Evolutionary conservation across 768 basidiomycete genomes (phyloP).

Genomic region (Rhodotorula sphaerocarpa): DNA sequence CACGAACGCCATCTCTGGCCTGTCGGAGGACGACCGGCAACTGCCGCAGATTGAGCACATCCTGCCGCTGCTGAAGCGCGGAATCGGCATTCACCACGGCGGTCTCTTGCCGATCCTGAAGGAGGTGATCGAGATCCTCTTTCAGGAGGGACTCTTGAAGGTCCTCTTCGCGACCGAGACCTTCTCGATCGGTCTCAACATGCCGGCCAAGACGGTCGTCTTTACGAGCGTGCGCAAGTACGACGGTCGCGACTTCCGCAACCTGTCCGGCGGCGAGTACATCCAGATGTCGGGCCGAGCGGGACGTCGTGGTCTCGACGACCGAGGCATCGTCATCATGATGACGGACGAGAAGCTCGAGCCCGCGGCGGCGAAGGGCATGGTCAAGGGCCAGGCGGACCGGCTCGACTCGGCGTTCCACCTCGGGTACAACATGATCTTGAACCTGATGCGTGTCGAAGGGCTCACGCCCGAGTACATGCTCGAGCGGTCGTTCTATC

Average conservation of each 20-base stretch:
- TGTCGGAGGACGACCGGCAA: constrained; percentile 74
- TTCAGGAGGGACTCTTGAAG: constrained; percentile 96
- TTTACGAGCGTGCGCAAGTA: constrained; percentile 94
- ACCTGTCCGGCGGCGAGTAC: constrained; percentile 84
- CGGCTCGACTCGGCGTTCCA: constrained; percentile 96
- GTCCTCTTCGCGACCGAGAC: constrained; percentile 98
- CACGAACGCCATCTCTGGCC: constrained; percentile 83
- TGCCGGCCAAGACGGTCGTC: constrained; percentile 99
- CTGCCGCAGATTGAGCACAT: constrained; percentile 90
- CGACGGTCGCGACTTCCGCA: constrained; percentile 88
- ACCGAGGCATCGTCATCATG: constrained; percentile 98
- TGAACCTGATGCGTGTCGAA: constrained; percentile 97
- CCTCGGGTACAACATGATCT: constrained; percentile 96
- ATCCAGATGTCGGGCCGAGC: constrained; percentile 99
- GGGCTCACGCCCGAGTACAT: constrained; percentile 97
- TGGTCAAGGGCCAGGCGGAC: constrained; percentile 98
- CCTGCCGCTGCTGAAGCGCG: constrained; percentile 82
- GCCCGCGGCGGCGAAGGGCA: constrained; percentile 77
- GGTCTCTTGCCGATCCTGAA: constrained; percentile 94
- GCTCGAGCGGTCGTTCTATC: constrained; percentile 95
- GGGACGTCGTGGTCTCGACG: constrained; percentile 90
- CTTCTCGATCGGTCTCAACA: constrained; percentile 91
- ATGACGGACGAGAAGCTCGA: constrained; percentile 99
- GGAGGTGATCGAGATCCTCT: constrained; percentile 97
- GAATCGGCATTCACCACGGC: constrained; percentile 96